Conservation (phyloP, 1,284 basidiomycete species). For the Boletus subluridellus region DNA sequence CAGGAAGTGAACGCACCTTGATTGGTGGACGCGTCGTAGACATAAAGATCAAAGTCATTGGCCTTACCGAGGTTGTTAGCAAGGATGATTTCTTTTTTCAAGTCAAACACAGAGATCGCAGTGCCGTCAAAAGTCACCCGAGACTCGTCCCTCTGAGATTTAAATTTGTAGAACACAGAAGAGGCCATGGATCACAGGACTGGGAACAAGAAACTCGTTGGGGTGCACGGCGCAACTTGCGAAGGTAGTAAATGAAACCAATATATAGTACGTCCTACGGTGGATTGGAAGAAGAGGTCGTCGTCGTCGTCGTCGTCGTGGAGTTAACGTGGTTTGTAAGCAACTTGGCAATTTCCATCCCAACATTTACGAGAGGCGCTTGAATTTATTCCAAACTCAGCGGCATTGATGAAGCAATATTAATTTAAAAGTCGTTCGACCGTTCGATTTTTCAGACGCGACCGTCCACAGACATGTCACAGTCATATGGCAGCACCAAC, state of each 20-base stretch:
- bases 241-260: slow-evolving; percentile 12
- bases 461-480: slow-evolving; percentile 24
- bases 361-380: slow-evolving; percentile 21
- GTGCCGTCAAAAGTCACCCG: slow-evolving; percentile 97
- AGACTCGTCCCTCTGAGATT: slow-evolving; percentile 91
- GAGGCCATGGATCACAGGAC: slow-evolving; percentile 65
- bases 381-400: slow-evolving; percentile 15
- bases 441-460: background rate
- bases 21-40: slow-evolving; percentile 82
- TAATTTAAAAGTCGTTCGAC: slow-evolving; percentile 21
- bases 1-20: slow-evolving; percentile 62
- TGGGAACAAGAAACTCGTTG: slow-evolving; percentile 10
- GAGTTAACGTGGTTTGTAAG: slow-evolving; percentile 4
- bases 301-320: slow-evolving; percentile 20
- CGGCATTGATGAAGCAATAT: slow-evolving; percentile 9
- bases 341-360: background rate
- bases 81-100: slow-evolving; percentile 97
- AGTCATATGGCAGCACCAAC: slow-evolving; percentile 26
- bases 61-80: slow-evolving; percentile 95
- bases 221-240: slow-evolving; percentile 16
- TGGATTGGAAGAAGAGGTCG: slow-evolving; percentile 4
- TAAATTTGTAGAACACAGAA: slow-evolving; percentile 98
- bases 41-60: slow-evolving; percentile 92
- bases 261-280: slow-evolving; percentile 26
- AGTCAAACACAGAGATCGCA: slow-evolving; percentile 97